These are phyloP conservation scores for Verticillium dahliae DNA, from an alignment of 2,329 filamentous ascomycete genomes.

Conservation along the genomic window DNA sequence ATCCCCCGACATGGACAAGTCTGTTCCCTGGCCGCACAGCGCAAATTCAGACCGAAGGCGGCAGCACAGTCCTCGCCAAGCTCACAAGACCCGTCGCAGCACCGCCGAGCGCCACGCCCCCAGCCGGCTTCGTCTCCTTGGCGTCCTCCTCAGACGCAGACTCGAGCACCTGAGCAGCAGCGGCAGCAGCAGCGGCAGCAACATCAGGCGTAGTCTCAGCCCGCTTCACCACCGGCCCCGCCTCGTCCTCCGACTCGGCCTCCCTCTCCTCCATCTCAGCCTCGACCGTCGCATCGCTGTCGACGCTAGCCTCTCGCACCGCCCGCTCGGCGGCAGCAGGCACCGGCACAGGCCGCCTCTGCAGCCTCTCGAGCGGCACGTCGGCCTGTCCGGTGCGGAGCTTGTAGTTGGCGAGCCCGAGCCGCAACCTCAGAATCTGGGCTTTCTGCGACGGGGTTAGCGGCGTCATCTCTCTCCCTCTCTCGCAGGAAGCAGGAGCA, in stretches of 20 bases:
- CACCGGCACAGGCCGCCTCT: slow-evolving; percentile 27
- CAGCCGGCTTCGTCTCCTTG: slow-evolving; percentile 27
- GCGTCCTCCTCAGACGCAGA: background rate
- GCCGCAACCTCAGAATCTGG: slow-evolving; percentile 59
- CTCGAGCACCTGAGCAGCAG: background rate
- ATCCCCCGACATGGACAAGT: background rate
- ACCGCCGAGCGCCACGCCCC: slow-evolving; percentile 38
- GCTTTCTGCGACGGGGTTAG: slow-evolving; percentile 42
- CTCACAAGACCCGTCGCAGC: slow-evolving; percentile 48
- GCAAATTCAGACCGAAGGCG: background rate
- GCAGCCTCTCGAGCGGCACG: slow-evolving; percentile 56
- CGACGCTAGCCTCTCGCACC: background rate
- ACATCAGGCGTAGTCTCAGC: slow-evolving; percentile 10
- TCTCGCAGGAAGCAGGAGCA: too few relatives aligned
- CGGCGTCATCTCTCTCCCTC: background rate
- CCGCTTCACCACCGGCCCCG: slow-evolving; percentile 7
- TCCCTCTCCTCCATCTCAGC: background rate
- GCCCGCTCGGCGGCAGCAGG: background rate
- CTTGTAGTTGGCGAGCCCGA: slow-evolving; percentile 69
- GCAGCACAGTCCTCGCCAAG: slow-evolving; percentile 23
- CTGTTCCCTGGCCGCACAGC: background rate
- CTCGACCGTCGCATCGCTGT: slow-evolving; percentile 3
- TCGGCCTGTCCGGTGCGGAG: slow-evolving; percentile 65
- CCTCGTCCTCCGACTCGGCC: slow-evolving; percentile 2
- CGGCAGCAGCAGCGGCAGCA: background rate